Base-by-base conservation (phyloP, 2,329 filamentous ascomycete genomes). In the Alternaria sp. region DNA sequence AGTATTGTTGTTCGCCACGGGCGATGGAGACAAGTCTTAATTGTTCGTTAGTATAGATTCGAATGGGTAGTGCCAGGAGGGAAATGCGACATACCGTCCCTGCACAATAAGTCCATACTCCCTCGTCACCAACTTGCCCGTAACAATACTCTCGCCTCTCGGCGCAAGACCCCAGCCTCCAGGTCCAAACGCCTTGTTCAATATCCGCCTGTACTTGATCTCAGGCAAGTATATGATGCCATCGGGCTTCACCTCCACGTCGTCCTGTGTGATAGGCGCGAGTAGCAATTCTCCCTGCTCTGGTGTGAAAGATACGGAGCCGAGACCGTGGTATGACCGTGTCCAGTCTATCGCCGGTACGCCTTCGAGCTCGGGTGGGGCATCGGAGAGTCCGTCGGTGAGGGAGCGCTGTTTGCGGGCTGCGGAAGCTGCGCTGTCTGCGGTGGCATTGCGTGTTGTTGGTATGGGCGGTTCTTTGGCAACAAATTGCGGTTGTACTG, bases 241-340 rank as follows among this genome's bases (percentile, higher is more conserved):
- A 82, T 99, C 96, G 30, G 96, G 95, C 84, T 99, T 99, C 77
- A 99, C 91, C 84, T 99, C 96, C 59, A 99, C 90, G 81, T 98
- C 95, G 51, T 90, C 86, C 0, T 87, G 82, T 57, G 88, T 83
- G 12, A 97, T 79, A 2, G 90, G 89, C 60, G 87, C 84, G 66
- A 91, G 86, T 50, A 97, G 85, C 19, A 92, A 86, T 15, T 88
- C 85, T 10, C 88, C 86, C 57, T 90, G 87, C 80, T 93, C 90
- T 49, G 88, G 82, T 4, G 89, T 84, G 79, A 97, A 97, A 0
- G 93, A 86, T 32, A 84, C 83, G 0, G 86, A 85, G 36, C 90
- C 91, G 17, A 97, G 87, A 12, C 93, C 92, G 79, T 95, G 89
- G 83, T 90, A 97, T 13, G 92, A 96, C 52, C 87, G 89, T 19